These are phyloP conservation scores for Penstemon newberryi DNA, from an alignment of 257 asterid species.

Conservation along the genomic window DNA sequence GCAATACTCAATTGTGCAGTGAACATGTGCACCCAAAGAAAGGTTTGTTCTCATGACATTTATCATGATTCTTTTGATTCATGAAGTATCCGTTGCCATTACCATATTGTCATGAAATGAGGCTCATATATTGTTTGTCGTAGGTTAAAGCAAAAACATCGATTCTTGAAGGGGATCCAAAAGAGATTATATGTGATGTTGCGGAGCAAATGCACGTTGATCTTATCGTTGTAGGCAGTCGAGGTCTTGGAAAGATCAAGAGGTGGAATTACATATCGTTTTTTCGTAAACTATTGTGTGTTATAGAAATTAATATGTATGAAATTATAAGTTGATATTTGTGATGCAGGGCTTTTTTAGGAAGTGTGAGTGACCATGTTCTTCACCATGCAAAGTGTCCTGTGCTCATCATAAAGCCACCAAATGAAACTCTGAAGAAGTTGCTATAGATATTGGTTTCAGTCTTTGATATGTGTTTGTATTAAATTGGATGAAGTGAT, in stretches of 20 bases:
- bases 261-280: slow-evolving; percentile 30
- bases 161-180: slow-evolving; percentile 51
- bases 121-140: not conserved
- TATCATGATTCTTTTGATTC: no score
- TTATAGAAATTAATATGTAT: not conserved
- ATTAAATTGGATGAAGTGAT: no score
- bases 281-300: not conserved
- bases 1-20: slow-evolving; percentile 36
- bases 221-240: slow-evolving; percentile 55
- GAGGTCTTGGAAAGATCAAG: slow-evolving; percentile 61
- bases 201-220: slow-evolving; percentile 42
- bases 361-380: slow-evolving; percentile 57
- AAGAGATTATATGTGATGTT: slow-evolving; percentile 50
- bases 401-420: slow-evolving; percentile 49
- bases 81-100: no score
- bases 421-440: slow-evolving; percentile 20
- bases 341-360: slow-evolving; percentile 48
- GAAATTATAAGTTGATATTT: not conserved
- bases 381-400: slow-evolving; percentile 53
- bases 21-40: slow-evolving; percentile 31
- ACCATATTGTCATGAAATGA: no score
- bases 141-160: slow-evolving; percentile 41
- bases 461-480: no score
- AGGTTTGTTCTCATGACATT: slow-evolving; percentile 19
- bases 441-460: not conserved